Evolutionary conservation across 2,329 filamentous ascomycete species (phyloP), one percentile per base, ranked within the genome.

Genomic region (Purpureocillium lavendulum): DNA sequence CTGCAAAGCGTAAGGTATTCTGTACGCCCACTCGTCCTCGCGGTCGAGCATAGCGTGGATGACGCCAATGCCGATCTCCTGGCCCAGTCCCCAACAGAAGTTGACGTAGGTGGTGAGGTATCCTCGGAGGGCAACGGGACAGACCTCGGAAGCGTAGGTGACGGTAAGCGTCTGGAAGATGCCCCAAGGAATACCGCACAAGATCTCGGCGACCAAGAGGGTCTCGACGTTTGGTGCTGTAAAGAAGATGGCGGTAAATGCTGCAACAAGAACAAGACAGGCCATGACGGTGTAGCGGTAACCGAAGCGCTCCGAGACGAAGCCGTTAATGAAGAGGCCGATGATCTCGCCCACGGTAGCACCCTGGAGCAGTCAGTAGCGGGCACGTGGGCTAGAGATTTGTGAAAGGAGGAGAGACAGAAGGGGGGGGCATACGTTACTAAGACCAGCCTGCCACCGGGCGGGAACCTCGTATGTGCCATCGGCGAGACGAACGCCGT

Each of bases 61-160:
- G 43, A 85, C 82, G n/a, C 80, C 82, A 39, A 84, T 81, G 33
- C 78, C 82, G 40, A 87, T 80, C 41, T 82, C 67, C 58, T 87
- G 82, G 14, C 83, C 83, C n/a, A 86, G 64, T 28, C 80, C 82
- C 81, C 82, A 87, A 69, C 82, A 86, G 52, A 83, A 80, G 63
- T 85, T 85, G 61, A 85, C 77, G 46, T 85, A 87, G 7, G 82
- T 85, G 1, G 82, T 86, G 46, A 84, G 61, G 53, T 82, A 83
- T 39, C 81, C 81, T 44, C 83, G 76, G 38, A 87, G 70, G 34
- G 80, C 77, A 7, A 87, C 73, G 3, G 83, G 83, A 53, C 81
- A 85, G 42, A 87, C 82, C 53, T 86, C 82, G 40, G 77, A 78
- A 24, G 80, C 81, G 51, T 85, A 85, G 1, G 80, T 79, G 44